Conservation (phyloP, 208 protist species). For the Leishmania martiniquensis region DNA sequence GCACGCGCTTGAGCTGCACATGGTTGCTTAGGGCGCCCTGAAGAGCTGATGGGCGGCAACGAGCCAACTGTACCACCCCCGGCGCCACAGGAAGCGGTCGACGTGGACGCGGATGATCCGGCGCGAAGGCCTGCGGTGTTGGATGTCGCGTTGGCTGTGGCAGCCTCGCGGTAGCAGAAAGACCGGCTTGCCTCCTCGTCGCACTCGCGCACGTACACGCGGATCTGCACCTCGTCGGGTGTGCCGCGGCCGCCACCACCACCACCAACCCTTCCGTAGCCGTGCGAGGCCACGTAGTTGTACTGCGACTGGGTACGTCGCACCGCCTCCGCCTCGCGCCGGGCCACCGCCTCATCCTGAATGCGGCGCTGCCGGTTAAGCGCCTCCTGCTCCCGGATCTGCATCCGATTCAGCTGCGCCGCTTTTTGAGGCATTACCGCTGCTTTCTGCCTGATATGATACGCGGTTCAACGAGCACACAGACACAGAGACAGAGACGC, state of each 20-base stretch:
- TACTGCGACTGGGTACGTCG: conserved; percentile 63
- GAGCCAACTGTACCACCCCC: neutral
- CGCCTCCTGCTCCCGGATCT: conserved; percentile 87
- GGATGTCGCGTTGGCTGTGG: conserved; percentile 3
- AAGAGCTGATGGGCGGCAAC: neutral
- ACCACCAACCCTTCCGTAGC: conserved; percentile 40
- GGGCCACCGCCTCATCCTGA: conserved; percentile 49
- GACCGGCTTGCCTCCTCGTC: conserved; percentile 50
- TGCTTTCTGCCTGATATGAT: neutral
- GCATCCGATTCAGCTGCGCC: conserved; percentile 68
- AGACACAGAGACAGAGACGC: neutral
- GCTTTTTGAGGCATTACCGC: conserved; percentile 58
- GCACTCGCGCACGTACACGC: conserved; percentile 88
- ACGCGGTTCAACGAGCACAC: neutral
- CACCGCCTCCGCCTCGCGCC: conserved; percentile 35
- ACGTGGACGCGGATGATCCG: neutral
- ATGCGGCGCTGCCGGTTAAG: conserved; percentile 69
- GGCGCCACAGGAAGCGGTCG: conserved; percentile 2
- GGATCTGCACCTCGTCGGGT: conserved; percentile 69
- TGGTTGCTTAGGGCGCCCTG: neutral
- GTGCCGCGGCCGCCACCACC: neutral
- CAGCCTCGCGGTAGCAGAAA: conserved; percentile 62
- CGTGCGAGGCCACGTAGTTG: conserved; percentile 62
- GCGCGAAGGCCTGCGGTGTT: neutral
- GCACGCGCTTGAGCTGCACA: neutral